phyloP scores from a whole-genome alignment of 2,329 filamentous ascomycete species.

The Calonectria leucothoes region DNA sequence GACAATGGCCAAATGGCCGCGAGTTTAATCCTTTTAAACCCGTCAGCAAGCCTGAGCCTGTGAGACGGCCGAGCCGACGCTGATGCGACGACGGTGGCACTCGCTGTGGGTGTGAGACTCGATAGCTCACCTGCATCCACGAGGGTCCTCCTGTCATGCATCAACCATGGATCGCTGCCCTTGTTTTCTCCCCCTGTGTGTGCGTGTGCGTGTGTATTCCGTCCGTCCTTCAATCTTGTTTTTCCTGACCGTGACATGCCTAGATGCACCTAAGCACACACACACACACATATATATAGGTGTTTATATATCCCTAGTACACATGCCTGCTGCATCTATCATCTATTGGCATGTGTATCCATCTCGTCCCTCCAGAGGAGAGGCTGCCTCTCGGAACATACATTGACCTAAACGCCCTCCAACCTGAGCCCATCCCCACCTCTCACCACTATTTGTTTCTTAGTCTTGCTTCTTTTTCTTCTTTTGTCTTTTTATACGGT shows the following conservation, averaged over 20 bases:
- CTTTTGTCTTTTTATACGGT: neutral
- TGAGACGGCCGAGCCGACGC: neutral
- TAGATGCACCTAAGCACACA: neutral
- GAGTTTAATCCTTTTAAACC: slow-evolving; percentile 2
- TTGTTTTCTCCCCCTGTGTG: neutral
- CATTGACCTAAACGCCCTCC: neutral
- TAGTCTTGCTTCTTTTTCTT: neutral
- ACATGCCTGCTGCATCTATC: neutral
- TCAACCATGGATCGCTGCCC: neutral
- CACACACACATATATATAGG: neutral
- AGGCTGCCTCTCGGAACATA: neutral
- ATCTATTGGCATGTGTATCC: neutral
- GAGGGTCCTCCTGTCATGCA: slow-evolving; percentile 4
- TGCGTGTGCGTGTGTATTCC: neutral
- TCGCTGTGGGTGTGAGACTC: slow-evolving; percentile 7
- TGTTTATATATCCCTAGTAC: neutral
- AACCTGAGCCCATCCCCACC: neutral
- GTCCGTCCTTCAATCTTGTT: neutral
- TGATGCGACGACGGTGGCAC: neutral
- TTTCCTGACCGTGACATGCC: neutral
- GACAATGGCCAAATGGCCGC: neutral
- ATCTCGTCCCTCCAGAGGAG: neutral
- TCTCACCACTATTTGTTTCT: neutral
- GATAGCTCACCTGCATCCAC: slow-evolving; percentile 24
- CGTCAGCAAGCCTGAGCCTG: neutral